Conservation (phyloP, 2,329 filamentous ascomycete genomes). For the Aspergillus clavatus region DNA sequence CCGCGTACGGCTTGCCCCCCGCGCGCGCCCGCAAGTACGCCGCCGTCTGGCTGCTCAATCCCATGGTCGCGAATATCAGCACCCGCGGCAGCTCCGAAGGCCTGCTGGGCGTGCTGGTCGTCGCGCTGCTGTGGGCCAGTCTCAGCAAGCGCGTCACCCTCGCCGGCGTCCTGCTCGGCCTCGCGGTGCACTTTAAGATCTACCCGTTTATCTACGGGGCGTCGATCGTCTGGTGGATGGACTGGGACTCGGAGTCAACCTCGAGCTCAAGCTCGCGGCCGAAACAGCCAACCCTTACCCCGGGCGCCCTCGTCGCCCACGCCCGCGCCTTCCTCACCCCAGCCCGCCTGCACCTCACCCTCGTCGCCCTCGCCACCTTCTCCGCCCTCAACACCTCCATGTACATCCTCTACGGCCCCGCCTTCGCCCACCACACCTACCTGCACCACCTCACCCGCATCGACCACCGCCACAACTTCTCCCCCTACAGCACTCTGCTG, state of each 20-base stretch:
- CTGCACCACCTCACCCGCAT: conserved; percentile 88
- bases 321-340: conserved; percentile 36
- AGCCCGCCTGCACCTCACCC: conserved; percentile 33
- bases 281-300: neutral
- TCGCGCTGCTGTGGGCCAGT: conserved; percentile 77
- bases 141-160: conserved; percentile 57
- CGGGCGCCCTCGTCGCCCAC: conserved; percentile 10
- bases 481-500: conserved; percentile 86
- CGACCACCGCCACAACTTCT: conserved; percentile 98
- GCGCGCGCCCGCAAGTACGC: conserved; percentile 67
- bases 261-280: too few relatives aligned
- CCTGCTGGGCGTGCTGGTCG: conserved; percentile 76
- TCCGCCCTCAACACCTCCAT: conserved; percentile 68
- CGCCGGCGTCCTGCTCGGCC: conserved; percentile 70
- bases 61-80: conserved; percentile 96
- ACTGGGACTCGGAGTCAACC: conserved; percentile 25
- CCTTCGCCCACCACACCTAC: conserved; percentile 86
- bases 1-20: conserved; percentile 44
- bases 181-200: conserved; percentile 95
- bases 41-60: conserved; percentile 89
- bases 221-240: conserved; percentile 42
- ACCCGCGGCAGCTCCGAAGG: conserved; percentile 93
- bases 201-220: conserved; percentile 95
- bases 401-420: conserved; percentile 70
- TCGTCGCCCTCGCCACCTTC: conserved; percentile 69